These are phyloP conservation scores for Suhomyces kilbournensis DNA, from an alignment of 805 yeast species.

Conservation along the genomic window DNA sequence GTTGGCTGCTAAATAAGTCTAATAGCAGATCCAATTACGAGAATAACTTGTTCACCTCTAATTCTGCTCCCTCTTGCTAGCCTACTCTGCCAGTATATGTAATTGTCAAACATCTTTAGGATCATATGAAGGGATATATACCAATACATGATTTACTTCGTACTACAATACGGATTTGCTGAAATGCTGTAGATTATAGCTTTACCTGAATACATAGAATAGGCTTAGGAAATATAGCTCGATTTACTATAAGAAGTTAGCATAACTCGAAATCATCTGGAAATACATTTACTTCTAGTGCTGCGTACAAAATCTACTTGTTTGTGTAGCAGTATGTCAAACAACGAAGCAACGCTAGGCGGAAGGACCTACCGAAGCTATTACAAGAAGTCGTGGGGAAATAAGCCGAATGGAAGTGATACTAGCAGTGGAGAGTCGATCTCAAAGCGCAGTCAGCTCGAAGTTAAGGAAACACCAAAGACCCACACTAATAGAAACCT, in stretches of 20 bases:
- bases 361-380: not conserved
- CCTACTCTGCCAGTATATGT: not conserved
- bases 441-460: not conserved
- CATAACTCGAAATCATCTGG: no score
- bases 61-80: not conserved
- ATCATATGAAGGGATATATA: not conserved
- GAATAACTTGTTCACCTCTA: not conserved
- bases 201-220: no score
- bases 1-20: slow-evolving; percentile 62
- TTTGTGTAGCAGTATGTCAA: not conserved
- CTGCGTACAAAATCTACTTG: not conserved
- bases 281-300: no score
- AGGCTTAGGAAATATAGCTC: no score
- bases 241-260: no score
- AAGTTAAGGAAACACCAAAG: not conserved
- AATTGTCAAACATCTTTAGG: not conserved
- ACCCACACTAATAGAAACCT: not conserved
- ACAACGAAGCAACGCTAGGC: not conserved
- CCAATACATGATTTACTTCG: not conserved
- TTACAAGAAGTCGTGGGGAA: not conserved
- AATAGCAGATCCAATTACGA: not conserved
- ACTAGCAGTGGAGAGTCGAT: not conserved
- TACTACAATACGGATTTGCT: no score
- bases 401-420: not conserved
- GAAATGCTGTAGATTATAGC: no score